These are phyloP conservation scores for Gentiana straminea DNA, from an alignment of 257 asterid species.

Conservation along the genomic window DNA sequence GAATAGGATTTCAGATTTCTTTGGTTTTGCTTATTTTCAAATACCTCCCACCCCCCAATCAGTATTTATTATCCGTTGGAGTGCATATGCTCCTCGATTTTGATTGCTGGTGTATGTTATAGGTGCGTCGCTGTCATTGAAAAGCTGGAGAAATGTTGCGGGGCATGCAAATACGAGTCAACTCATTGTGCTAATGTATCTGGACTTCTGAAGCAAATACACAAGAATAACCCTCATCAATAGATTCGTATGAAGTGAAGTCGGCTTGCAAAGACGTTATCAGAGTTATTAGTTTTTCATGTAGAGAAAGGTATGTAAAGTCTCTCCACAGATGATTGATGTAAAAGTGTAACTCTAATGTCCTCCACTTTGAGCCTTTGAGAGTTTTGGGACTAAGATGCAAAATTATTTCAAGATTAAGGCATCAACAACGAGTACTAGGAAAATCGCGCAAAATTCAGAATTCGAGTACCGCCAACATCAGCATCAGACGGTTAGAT, in stretches of 20 bases:
- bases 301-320: background rate
- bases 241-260: background rate
- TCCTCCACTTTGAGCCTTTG: background rate
- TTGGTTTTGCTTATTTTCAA: no score
- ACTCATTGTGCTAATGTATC: conserved; percentile 92
- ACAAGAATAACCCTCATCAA: conserved; percentile 19
- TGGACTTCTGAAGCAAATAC: conserved; percentile 69
- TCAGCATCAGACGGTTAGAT: no score
- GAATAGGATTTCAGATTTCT: no score
- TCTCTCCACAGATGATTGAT: no score
- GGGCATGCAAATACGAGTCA: conserved; percentile 71
- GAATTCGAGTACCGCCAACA: no score
- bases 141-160: conserved; percentile 69
- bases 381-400: background rate
- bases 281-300: background rate
- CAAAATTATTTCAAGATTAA: no score
- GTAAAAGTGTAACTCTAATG: background rate
- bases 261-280: background rate
- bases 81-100: no score
- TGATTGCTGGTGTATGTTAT: conserved; percentile 13
- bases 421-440: no score
- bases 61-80: no score
- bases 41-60: no score
- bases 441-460: no score
- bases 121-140: conserved; percentile 80